A percentile compares a stretch with the other conserved stretches of the same genome.
phyloP scores from a whole-genome alignment of 106 monocot species.

The Apostasia shenzhenica region DNA sequence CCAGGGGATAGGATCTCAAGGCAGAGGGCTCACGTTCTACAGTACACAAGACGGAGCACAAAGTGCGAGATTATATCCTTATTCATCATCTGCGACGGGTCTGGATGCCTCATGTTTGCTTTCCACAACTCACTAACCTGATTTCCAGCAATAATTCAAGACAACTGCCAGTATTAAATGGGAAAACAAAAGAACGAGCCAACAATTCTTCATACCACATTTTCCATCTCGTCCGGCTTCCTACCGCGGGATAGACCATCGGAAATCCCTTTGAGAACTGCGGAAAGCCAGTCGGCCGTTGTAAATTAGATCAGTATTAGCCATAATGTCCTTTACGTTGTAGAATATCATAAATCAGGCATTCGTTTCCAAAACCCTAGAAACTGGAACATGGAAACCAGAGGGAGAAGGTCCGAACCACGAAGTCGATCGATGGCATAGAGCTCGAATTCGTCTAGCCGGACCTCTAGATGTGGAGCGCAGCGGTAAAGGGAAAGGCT shows the following conservation, averaged over 20 bases:
- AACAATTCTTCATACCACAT: constrained; percentile 41
- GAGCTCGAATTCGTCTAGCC: constrained; percentile 85
- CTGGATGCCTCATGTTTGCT: constrained; percentile 65
- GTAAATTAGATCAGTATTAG: not conserved
- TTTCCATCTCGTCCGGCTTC: constrained; percentile 89
- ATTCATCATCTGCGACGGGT: constrained; percentile 40
- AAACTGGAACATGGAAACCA: not conserved
- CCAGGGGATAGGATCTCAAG: not conserved
- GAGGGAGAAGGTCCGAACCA: constrained; percentile 22
- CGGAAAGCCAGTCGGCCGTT: not conserved
- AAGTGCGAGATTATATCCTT: constrained; percentile 93
- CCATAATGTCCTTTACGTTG: no score
- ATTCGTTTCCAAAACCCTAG: not conserved
- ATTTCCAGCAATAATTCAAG: not conserved
- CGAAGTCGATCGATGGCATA: constrained; percentile 87
- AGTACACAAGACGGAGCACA: constrained; percentile 91
- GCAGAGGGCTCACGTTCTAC: constrained; percentile 48
- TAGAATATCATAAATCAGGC: no score
- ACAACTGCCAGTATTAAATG: not conserved
- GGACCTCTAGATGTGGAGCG: constrained; percentile 61
- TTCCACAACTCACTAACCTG: constrained; percentile 71
- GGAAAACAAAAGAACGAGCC: not conserved
- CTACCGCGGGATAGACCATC: constrained; percentile 82
- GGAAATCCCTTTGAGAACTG: constrained; percentile 85
- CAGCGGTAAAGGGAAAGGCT: constrained; percentile 58